phyloP scores from a whole-genome alignment of 306 rosid genomes.

The Arachis stenosperma region DNA sequence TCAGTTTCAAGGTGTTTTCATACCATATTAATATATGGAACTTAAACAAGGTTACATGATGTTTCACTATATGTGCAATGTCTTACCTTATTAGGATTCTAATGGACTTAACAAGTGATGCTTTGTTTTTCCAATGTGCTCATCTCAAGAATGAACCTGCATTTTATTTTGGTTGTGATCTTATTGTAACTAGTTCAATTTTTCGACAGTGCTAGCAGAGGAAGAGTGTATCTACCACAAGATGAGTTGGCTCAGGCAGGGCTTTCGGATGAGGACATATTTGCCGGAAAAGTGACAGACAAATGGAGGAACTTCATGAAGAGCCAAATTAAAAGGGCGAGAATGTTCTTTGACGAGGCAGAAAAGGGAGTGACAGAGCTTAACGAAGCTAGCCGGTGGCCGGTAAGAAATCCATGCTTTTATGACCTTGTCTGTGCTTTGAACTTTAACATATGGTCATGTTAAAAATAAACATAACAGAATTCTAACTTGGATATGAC shows the following conservation, averaged over 20 bases:
- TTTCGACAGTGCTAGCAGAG: constrained; percentile 56
- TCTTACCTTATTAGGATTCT: constrained; percentile 8
- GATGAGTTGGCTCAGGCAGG: constrained; percentile 68
- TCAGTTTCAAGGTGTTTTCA: background rate
- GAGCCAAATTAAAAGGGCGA: constrained; percentile 63
- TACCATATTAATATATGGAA: background rate
- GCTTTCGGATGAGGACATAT: constrained; percentile 61
- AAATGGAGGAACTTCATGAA: constrained; percentile 70
- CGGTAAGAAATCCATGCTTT: constrained; percentile 48
- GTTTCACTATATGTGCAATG: background rate
- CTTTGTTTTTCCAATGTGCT: constrained; percentile 9
- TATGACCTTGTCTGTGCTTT: constrained; percentile 19
- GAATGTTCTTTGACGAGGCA: constrained; percentile 64
- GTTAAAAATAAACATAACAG: too few relatives aligned
- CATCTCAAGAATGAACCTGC: constrained; percentile 11
- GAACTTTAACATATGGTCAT: background rate
- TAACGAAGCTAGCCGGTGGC: constrained; percentile 67
- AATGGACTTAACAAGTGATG: constrained; percentile 10
- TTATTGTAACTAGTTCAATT: constrained; percentile 22
- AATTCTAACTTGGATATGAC: too few relatives aligned
- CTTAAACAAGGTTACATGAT: background rate
- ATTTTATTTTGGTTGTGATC: constrained; percentile 16
- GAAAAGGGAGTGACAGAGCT: constrained; percentile 61
- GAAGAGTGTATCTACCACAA: constrained; percentile 68
- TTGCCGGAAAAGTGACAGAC: constrained; percentile 63